Percentiles rank a stretch among this genome's conserved stretches.
Conservation (phyloP, 192 early-diverging fungal species). For the Thamnidium elegans region DNA sequence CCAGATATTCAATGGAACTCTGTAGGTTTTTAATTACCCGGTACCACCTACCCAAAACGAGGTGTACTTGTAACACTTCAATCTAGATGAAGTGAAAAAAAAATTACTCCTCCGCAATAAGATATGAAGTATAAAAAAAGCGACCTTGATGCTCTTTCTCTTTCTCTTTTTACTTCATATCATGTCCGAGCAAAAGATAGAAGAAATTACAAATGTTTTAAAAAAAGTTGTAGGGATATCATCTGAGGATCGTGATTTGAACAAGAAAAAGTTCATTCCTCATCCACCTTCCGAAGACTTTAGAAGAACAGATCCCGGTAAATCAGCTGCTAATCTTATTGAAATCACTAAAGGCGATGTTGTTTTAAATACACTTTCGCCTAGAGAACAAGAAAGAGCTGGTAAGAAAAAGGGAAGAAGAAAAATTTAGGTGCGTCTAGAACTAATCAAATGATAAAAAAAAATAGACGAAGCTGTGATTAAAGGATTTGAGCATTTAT, state of each 20-base stretch:
- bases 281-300: neutral
- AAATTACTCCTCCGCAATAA: too few species aligned
- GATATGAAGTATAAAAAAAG: neutral
- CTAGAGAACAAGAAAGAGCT: constrained; percentile 32
- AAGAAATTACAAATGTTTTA: constrained; percentile 12
- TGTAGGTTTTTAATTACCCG: too few species aligned
- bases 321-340: constrained; percentile 18
- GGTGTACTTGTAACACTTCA: too few species aligned
- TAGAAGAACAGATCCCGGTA: constrained; percentile 10
- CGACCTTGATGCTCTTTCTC: neutral
- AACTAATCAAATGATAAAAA: too few species aligned
- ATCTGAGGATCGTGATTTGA: neutral
- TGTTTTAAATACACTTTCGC: constrained; percentile 19
- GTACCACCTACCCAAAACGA: too few species aligned
- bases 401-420: constrained; percentile 10
- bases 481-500: constrained; percentile 22
- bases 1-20: too few species aligned
- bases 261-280: neutral
- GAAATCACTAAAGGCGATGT: constrained; percentile 21
- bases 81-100: too few species aligned
- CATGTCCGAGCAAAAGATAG: constrained; percentile 18
- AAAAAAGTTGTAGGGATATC: constrained; percentile 2
- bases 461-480: constrained; percentile 27
- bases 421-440: too few species aligned
- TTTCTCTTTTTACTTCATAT: constrained; percentile 6